Evolutionary conservation across 192 early-diverging fungal species (phyloP).

Genomic region (Haplosporangium gracile): DNA sequence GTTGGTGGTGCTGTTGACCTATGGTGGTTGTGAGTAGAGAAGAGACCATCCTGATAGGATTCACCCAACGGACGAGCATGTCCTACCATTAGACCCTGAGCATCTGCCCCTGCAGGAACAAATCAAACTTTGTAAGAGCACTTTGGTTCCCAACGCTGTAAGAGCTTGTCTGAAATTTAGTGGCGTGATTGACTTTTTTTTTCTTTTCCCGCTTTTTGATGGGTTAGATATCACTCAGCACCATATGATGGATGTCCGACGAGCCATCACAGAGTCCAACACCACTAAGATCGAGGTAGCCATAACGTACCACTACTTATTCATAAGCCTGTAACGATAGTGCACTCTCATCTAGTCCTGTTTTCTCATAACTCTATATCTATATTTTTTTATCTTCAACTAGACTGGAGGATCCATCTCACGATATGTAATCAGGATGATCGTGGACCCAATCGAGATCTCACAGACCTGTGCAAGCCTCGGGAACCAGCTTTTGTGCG

Average conservation of each 20-base stretch:
- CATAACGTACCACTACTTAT: background rate
- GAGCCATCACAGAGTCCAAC: constrained; percentile 23
- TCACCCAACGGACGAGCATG: constrained; percentile 34
- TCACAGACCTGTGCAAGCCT: constrained; percentile 37
- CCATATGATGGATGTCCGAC: constrained; percentile 35
- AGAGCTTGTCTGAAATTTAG: background rate
- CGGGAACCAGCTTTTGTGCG: constrained; percentile 27
- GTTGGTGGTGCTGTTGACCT: background rate
- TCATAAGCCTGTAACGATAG: background rate
- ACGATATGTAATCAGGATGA: constrained; percentile 11
- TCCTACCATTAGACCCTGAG: constrained; percentile 37
- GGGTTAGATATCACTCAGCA: constrained; percentile 25
- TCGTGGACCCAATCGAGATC: constrained; percentile 32
- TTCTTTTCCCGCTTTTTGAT: background rate
- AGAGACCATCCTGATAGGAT: constrained; percentile 31
- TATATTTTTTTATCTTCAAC: background rate
- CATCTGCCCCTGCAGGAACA: constrained; percentile 26
- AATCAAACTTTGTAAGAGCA: constrained; percentile 19
- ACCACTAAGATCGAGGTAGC: constrained; percentile 7
- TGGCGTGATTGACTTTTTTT: background rate
- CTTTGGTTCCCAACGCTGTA: background rate
- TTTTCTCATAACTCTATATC: background rate
- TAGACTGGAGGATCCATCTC: constrained; percentile 24
- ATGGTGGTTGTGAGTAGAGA: constrained; percentile 3
- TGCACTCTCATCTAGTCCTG: background rate